phyloP scores from a whole-genome alignment of 2,329 filamentous ascomycete genomes.

The Colletotrichum godetiae region DNA sequence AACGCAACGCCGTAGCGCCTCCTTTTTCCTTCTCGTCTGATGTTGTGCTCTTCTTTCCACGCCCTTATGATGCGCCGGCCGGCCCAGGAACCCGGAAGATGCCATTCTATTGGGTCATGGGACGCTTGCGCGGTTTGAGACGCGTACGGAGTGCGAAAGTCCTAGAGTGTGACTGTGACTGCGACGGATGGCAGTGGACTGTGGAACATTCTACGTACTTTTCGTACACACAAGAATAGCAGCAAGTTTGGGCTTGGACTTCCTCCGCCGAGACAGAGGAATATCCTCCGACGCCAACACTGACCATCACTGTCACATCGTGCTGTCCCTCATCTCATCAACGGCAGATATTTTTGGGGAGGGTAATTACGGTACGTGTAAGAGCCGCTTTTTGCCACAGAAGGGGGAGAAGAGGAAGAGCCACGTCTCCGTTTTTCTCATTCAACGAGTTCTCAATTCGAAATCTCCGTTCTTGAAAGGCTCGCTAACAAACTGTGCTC shows the following conservation, averaged over 20 bases:
- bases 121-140: background rate
- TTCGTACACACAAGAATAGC: no score
- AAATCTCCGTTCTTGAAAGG: background rate
- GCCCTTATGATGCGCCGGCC: background rate
- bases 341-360: background rate
- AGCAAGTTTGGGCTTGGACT: no score
- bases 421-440: constrained; percentile 5
- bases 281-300: constrained; percentile 17
- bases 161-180: no score
- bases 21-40: background rate
- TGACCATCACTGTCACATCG: background rate
- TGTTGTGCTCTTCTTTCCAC: background rate
- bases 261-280: constrained; percentile 2
- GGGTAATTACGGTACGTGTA: background rate
- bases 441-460: background rate
- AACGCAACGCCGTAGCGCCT: constrained; percentile 2
- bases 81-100: constrained; percentile 2
- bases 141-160: background rate
- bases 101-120: background rate
- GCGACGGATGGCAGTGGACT: no score
- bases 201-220: no score
- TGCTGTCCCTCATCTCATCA: background rate
- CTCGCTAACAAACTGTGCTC: background rate
- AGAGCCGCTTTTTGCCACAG: constrained; percentile 4
- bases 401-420: background rate